Conservation (phyloP, 2,329 filamentous ascomycete species). For the Arthrobotrys megalospora region DNA sequence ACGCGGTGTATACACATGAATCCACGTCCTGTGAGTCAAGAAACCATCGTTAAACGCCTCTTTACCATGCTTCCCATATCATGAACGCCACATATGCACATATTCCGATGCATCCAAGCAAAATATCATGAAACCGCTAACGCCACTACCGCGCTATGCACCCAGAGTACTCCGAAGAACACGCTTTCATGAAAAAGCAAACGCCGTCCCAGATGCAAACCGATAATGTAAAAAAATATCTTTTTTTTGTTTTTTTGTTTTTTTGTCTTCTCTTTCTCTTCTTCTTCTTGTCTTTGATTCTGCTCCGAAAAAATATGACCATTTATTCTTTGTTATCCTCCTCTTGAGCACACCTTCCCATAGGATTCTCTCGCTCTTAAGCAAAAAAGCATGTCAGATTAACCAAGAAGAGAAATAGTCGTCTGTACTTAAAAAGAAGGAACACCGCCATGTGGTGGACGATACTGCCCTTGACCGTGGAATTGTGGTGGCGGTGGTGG, state of each 20-base stretch:
- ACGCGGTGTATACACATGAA: constrained; percentile 10
- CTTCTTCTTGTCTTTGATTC: not conserved
- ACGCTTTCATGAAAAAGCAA: not conserved
- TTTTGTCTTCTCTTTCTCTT: not conserved
- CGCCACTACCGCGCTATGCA: constrained; percentile 3
- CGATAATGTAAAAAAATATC: not conserved
- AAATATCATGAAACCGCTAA: not conserved
- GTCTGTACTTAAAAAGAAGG: constrained; percentile 30
- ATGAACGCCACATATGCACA: constrained; percentile 11
- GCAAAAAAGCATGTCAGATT: no score
- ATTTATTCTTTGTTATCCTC: not conserved
- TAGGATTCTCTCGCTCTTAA: not conserved
- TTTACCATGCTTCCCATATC: not conserved
- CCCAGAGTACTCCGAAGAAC: constrained; percentile 11
- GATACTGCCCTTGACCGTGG: constrained; percentile 35
- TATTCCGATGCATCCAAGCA: constrained; percentile 1
- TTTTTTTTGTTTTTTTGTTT: constrained; percentile 7
- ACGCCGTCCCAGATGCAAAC: not conserved
- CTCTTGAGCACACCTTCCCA: not conserved
- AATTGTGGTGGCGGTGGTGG: constrained; percentile 25
- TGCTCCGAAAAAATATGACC: no score
- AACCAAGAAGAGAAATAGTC: not conserved
- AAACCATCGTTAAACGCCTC: constrained; percentile 1
- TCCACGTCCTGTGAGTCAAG: constrained; percentile 1
- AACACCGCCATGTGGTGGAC: constrained; percentile 39